A percentile compares a stretch with the other conserved stretches of the same genome.
Conservation (phyloP, 805 yeast species). For the Candida andamanensis region DNA sequence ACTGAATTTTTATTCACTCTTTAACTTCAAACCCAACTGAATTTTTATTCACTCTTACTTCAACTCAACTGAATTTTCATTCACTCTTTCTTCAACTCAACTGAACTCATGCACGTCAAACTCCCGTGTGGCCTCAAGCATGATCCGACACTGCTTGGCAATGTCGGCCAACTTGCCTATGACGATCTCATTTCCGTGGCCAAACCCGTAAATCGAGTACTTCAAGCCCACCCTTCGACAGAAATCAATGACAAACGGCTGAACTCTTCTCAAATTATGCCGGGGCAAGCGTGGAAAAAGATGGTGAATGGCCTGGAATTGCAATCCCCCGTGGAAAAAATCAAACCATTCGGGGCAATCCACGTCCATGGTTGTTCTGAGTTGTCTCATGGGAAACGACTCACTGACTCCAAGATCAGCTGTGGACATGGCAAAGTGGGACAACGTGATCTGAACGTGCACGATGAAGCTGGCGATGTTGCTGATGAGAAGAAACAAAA, state of each 20-base stretch:
- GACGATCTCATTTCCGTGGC: conserved; percentile 69
- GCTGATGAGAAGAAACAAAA: conserved; percentile 61
- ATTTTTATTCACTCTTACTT: too few species aligned
- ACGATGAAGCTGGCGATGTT: conserved; percentile 84
- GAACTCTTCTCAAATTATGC: conserved; percentile 76
- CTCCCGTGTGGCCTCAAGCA: conserved; percentile 66
- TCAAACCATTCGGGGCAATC: conserved; percentile 93
- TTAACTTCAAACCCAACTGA: too few species aligned
- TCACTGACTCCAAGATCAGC: conserved; percentile 79
- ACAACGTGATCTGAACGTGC: conserved; percentile 87
- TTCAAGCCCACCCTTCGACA: conserved; percentile 72
- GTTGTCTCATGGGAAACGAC: conserved; percentile 71
- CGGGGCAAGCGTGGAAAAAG: conserved; percentile 85
- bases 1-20: too few species aligned
- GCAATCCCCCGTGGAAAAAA: conserved; percentile 86
- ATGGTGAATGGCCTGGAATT: conserved; percentile 88
- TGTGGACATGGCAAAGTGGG: conserved; percentile 93
- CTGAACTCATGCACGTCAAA: conserved; percentile 48
- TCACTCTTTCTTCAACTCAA: neutral
- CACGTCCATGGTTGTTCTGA: conserved; percentile 92
- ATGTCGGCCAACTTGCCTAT: conserved; percentile 66
- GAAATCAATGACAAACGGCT: conserved; percentile 65
- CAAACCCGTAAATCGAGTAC: conserved; percentile 82
- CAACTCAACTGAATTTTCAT: too few species aligned
- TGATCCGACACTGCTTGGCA: conserved; percentile 71